A percentile compares a stretch with the other conserved stretches of the same genome.
These are phyloP conservation scores for Bryoerythrophyllum caledonicum DNA, from an alignment of 225 moss, liverwort and hornwort species.

Conservation along the genomic window DNA sequence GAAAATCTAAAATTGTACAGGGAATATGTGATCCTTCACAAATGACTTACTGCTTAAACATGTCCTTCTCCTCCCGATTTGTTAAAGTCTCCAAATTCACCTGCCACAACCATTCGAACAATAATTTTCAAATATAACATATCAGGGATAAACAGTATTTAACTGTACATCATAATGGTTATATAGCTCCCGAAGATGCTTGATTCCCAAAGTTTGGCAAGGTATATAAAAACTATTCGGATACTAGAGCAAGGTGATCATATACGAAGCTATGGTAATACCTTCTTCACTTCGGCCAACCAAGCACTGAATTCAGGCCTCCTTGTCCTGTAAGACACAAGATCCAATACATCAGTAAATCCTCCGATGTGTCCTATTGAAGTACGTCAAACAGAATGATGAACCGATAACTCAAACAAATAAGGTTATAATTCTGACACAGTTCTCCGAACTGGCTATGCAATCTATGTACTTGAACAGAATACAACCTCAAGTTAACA, in stretches of 20 bases:
- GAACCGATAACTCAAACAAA: not conserved
- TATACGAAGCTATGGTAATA: conserved; percentile 23
- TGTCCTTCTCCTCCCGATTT: conserved; percentile 95
- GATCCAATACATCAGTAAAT: conserved; percentile 17
- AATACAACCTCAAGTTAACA: not conserved
- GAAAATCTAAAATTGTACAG: not conserved
- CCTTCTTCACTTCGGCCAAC: conserved; percentile 99
- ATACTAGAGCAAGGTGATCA: conserved; percentile 24
- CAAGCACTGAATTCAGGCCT: conserved; percentile 93
- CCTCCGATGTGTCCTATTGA: not conserved
- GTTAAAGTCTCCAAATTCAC: conserved; percentile 86
- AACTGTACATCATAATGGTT: not conserved
- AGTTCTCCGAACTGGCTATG: not conserved
- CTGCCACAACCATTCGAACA: conserved; percentile 45
- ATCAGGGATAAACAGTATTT: not conserved
- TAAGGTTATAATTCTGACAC: not conserved
- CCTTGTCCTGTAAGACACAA: conserved; percentile 63
- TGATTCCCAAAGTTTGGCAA: conserved; percentile 18
- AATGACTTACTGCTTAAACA: conserved; percentile 91
- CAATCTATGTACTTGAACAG: not conserved
- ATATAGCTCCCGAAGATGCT: not conserved
- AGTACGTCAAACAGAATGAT: conserved; percentile 6
- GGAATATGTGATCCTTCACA: not conserved
- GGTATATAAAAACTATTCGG: not conserved
- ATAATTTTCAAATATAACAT: not conserved